A percentile compares a stretch with the other conserved stretches of the same genome.
Evolutionary conservation across 2,329 filamentous ascomycete genomes (phyloP).

Genomic region (Neonectria ditissima): DNA sequence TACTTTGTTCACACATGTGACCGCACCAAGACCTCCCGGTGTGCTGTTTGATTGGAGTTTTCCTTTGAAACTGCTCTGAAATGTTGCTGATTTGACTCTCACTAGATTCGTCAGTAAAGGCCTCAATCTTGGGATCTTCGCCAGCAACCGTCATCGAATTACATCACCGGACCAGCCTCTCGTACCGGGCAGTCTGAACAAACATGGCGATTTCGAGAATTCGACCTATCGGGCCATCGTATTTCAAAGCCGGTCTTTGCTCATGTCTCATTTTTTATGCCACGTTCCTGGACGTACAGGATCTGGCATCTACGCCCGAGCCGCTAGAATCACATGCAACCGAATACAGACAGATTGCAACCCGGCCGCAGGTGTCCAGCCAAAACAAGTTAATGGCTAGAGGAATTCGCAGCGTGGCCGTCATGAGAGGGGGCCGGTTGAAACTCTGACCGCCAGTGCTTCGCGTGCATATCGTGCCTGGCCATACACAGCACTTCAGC

Average conservation of each 20-base stretch:
- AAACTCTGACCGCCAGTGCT: conserved; percentile 3
- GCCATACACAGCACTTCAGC: neutral
- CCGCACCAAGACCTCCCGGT: neutral
- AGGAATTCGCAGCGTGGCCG: neutral
- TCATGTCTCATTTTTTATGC: neutral
- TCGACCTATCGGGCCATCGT: neutral
- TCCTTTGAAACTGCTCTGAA: neutral
- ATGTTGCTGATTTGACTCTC: neutral
- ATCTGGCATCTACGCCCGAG: conserved; percentile 7
- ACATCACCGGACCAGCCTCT: neutral
- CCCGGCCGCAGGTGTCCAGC: conserved; percentile 5
- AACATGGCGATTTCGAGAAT: neutral
- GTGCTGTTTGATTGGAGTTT: neutral
- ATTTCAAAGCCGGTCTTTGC: neutral
- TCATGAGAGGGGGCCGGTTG: conserved; percentile 12
- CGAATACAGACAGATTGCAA: conserved; percentile 1
- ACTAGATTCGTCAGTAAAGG: neutral
- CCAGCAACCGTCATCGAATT: neutral
- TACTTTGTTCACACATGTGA: neutral
- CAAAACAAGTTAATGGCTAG: neutral
- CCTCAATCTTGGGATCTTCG: neutral
- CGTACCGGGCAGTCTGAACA: neutral
- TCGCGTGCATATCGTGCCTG: neutral
- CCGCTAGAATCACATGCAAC: conserved; percentile 7
- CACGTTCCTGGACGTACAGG: conserved; percentile 1